phyloP scores from a whole-genome alignment of 805 yeast species.

The Wickerhamomyces canadensis region DNA sequence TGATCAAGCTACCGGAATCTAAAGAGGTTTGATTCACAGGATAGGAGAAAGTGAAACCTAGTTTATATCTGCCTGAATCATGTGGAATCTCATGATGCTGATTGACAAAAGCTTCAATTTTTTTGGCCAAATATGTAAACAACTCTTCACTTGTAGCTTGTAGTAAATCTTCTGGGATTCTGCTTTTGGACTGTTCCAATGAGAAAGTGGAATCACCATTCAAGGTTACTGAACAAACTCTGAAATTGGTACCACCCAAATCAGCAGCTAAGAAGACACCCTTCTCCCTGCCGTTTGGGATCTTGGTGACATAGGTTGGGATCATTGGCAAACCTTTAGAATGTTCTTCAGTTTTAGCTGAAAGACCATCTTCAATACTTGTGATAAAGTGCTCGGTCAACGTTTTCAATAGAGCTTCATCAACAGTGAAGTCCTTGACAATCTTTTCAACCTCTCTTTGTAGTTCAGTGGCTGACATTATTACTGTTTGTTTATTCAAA shows the following conservation, averaged over 20 bases:
- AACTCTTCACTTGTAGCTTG: constrained; percentile 59
- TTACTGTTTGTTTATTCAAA: too few relatives aligned
- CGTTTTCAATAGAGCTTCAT: constrained; percentile 9
- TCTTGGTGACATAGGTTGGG: constrained; percentile 80
- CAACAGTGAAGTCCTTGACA: constrained; percentile 18
- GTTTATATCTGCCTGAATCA: constrained; percentile 39
- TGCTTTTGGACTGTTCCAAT: constrained; percentile 68
- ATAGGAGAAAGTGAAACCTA: constrained; percentile 93
- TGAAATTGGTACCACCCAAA: constrained; percentile 92
- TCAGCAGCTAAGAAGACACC: constrained; percentile 89
- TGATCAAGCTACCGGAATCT: constrained; percentile 70
- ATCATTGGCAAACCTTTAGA: constrained; percentile 75
- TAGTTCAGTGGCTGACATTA: constrained; percentile 1
- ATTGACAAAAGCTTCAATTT: constrained; percentile 58
- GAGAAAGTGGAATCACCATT: constrained; percentile 76
- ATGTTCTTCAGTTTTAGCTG: constrained; percentile 32
- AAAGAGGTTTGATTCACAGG: constrained; percentile 86
- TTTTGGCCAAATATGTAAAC: constrained; percentile 69
- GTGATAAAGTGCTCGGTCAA: constrained; percentile 47
- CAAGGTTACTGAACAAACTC: constrained; percentile 84
- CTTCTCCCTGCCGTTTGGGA: constrained; percentile 80
- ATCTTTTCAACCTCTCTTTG: constrained; percentile 13
- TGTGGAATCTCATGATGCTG: constrained; percentile 48
- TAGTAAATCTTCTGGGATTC: constrained; percentile 76
- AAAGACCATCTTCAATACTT: constrained; percentile 57